These are phyloP conservation scores for Vitis hybrid DNA, from an alignment of 177 flowering plant species.

Conservation along the genomic window DNA sequence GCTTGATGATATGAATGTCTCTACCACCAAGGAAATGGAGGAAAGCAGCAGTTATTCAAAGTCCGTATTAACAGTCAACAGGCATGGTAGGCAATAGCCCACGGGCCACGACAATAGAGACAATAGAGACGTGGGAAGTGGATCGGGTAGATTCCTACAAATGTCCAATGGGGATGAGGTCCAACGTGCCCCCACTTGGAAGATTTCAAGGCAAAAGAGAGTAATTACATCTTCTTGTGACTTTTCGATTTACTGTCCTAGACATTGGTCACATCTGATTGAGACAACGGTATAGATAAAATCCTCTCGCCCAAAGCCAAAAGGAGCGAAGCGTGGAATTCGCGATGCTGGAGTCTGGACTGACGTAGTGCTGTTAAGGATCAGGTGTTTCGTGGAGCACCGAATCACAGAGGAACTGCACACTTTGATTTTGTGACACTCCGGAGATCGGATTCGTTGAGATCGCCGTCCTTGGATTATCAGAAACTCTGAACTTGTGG, in stretches of 20 bases:
- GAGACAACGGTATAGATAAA: not conserved
- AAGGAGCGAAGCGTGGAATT: too few relatives aligned
- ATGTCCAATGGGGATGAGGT: not conserved
- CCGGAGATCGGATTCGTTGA: not conserved
- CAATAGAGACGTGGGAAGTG: not conserved
- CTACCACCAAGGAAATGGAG: not conserved
- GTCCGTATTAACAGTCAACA: constrained; percentile 2
- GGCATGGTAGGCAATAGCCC: not conserved
- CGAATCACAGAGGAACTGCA: too few relatives aligned
- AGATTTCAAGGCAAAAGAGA: not conserved
- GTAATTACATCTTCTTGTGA: not conserved
- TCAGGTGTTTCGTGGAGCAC: too few relatives aligned
- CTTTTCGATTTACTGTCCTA: not conserved
- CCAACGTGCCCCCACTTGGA: not conserved
- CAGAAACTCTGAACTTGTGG: not conserved
- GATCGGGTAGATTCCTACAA: not conserved
- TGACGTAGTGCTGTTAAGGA: too few relatives aligned
- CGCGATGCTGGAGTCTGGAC: too few relatives aligned
- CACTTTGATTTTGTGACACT: too few relatives aligned
- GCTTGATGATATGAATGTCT: not conserved
- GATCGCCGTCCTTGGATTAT: not conserved
- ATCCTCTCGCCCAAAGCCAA: too few relatives aligned
- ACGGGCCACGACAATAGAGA: not conserved
- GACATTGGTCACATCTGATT: constrained; percentile 7
- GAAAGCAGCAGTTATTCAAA: not conserved